These are phyloP conservation scores for Solanum ossicruentum DNA, from an alignment of 257 asterid genomes.

Conservation along the genomic window DNA sequence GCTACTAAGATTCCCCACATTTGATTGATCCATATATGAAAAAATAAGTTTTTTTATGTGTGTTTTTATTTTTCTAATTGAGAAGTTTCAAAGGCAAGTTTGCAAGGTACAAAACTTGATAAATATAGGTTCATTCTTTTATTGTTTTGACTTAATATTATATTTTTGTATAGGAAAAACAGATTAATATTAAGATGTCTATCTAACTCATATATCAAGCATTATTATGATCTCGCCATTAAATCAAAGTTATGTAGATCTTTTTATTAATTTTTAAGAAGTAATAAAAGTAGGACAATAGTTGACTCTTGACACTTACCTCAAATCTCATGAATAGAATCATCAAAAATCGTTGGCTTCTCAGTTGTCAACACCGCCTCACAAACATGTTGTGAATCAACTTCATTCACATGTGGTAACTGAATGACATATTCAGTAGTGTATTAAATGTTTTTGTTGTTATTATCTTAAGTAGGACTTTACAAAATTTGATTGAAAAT, in stretches of 20 bases:
- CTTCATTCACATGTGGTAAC: neutral
- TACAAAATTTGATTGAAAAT: neutral
- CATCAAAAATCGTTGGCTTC: too few relatives aligned
- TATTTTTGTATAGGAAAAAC: neutral
- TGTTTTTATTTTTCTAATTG: neutral
- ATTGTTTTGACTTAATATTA: neutral
- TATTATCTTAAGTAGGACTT: neutral
- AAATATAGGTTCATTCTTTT: neutral
- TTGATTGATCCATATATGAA: neutral
- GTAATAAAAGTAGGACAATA: too few relatives aligned
- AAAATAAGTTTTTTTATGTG: too few relatives aligned
- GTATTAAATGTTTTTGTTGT: neutral
- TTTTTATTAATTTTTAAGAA: too few relatives aligned
- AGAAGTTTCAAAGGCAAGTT: neutral
- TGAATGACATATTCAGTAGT: neutral
- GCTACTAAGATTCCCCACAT: too few relatives aligned
- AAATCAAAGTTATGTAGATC: too few relatives aligned
- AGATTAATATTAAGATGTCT: fast-evolving
- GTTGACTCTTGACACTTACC: too few relatives aligned
- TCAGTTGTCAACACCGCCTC: neutral
- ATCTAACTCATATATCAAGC: too few relatives aligned
- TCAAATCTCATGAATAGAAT: too few relatives aligned
- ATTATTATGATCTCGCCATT: too few relatives aligned
- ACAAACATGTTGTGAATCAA: neutral
- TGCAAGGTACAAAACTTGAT: neutral